Evolutionary conservation across 192 early-diverging fungal genomes (phyloP).

Genomic region (Coemansia sp.): DNA sequence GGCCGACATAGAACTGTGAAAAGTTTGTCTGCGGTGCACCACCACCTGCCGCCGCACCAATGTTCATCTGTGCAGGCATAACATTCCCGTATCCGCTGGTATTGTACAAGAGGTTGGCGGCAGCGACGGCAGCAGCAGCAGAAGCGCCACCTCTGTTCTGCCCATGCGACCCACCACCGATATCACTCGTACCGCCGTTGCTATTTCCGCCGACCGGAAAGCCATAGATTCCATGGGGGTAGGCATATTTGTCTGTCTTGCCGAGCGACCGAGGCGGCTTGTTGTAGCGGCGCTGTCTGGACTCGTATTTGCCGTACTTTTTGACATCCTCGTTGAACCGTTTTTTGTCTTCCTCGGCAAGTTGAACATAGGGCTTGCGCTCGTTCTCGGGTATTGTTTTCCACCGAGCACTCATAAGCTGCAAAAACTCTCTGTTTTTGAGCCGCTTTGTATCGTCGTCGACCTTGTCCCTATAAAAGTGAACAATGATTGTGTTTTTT

Average conservation of each 20-base stretch:
- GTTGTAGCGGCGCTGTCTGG: constrained; percentile 51
- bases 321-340: constrained; percentile 52
- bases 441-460: constrained; percentile 45
- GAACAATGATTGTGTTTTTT: background rate
- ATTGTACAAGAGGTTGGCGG: constrained; percentile 10
- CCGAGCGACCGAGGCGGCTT: constrained; percentile 14
- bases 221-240: constrained; percentile 4
- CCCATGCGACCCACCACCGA: background rate
- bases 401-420: constrained; percentile 56
- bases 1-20: constrained; percentile 1
- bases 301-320: constrained; percentile 53
- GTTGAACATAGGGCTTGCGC: constrained; percentile 40
- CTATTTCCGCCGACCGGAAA: background rate
- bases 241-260: background rate
- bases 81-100: constrained; percentile 11
- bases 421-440: constrained; percentile 58
- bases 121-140: constrained; percentile 17
- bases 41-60: background rate
- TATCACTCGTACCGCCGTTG: background rate
- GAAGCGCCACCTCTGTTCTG: constrained; percentile 8
- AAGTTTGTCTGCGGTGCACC: constrained; percentile 1
- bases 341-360: constrained; percentile 52
- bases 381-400: constrained; percentile 44
- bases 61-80: constrained; percentile 9
- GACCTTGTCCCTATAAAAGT: constrained; percentile 29